Evolutionary conservation across 176 grass and related monocot species (phyloP).

Genomic region (Eleusine coracana): DNA sequence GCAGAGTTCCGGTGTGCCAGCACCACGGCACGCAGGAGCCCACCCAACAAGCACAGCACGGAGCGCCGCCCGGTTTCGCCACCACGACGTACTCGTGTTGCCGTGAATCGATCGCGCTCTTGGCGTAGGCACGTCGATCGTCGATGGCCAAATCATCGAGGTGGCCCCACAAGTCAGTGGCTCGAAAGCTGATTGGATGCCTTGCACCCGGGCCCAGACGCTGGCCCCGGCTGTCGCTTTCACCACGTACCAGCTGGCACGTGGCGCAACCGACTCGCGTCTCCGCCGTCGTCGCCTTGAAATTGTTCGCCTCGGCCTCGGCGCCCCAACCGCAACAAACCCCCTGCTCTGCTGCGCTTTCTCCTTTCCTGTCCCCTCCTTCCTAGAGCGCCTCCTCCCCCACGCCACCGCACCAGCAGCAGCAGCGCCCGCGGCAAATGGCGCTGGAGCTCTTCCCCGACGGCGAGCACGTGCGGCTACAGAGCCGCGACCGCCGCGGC

Average conservation of each 20-base stretch:
- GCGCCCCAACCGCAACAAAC: neutral
- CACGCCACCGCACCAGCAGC: neutral
- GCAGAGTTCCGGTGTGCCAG: too few species aligned
- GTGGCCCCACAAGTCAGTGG: neutral
- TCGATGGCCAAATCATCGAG: too few species aligned
- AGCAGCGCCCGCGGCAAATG: neutral
- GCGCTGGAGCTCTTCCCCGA: conserved; percentile 4
- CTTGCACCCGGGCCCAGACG: neutral
- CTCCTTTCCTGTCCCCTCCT: too few species aligned
- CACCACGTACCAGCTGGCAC: neutral
- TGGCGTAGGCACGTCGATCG: too few species aligned
- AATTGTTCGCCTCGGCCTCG: neutral
- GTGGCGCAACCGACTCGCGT: neutral
- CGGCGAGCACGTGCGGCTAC: neutral
- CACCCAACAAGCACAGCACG: too few species aligned
- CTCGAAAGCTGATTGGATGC: neutral
- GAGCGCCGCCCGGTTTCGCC: too few species aligned
- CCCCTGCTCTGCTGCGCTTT: neutral
- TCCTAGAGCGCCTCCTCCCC: neutral
- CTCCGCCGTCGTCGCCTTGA: neutral
- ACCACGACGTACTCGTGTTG: too few species aligned
- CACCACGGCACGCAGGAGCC: too few species aligned
- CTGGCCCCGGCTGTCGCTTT: neutral
- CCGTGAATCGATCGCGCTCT: too few species aligned
- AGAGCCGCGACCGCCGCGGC: neutral